These are phyloP conservation scores for Vicia sativa DNA, from an alignment of 306 rosid genomes.

Conservation along the genomic window DNA sequence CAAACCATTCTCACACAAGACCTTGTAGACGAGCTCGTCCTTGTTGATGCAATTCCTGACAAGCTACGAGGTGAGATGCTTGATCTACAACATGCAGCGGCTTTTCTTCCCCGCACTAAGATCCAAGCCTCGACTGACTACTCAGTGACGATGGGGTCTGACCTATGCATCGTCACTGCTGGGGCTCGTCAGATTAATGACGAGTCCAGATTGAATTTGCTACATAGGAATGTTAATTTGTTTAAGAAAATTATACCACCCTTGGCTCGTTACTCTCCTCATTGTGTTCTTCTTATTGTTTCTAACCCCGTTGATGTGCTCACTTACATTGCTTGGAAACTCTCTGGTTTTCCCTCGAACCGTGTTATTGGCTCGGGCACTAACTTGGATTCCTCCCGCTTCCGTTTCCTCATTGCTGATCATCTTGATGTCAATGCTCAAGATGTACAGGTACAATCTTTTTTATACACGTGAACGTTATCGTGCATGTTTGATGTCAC, in stretches of 20 bases:
- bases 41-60: constrained; percentile 69
- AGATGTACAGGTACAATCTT: constrained; percentile 67
- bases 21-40: constrained; percentile 74
- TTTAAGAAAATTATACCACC: constrained; percentile 69
- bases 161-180: constrained; percentile 88
- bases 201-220: constrained; percentile 74
- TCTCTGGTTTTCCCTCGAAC: constrained; percentile 81
- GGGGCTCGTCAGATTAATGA: constrained; percentile 79
- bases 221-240: constrained; percentile 75
- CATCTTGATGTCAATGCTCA: constrained; percentile 94
- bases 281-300: constrained; percentile 61
- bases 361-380: constrained; percentile 96
- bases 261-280: constrained; percentile 62
- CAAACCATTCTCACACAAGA: constrained; percentile 93
- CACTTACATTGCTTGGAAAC: constrained; percentile 86
- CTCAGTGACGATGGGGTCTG: constrained; percentile 65
- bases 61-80: constrained; percentile 96
- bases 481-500: too few relatives aligned
- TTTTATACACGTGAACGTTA: too few relatives aligned
- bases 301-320: constrained; percentile 88
- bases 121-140: constrained; percentile 78
- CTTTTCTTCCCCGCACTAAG: constrained; percentile 89
- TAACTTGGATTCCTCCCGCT: constrained; percentile 88
- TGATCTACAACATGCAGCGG: constrained; percentile 92
- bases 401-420: constrained; percentile 86